Evolutionary conservation across 257 asterid genomes (phyloP).

Genomic region (Solanum medicagineum): DNA sequence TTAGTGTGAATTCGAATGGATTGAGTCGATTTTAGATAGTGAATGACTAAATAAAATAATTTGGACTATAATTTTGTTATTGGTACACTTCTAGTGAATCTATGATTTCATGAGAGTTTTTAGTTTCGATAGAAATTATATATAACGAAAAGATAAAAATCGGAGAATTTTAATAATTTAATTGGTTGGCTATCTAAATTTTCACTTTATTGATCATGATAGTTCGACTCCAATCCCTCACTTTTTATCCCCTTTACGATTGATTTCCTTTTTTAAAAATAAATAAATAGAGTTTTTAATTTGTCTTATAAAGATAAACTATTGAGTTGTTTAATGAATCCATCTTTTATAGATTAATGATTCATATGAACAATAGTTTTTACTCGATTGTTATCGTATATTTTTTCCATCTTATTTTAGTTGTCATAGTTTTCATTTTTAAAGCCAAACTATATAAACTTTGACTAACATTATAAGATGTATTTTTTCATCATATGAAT

Average conservation of each 20-base stretch:
- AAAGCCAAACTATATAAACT: too few relatives aligned
- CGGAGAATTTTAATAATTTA: rapidly evolving
- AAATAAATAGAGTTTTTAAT: neutral
- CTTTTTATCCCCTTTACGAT: neutral
- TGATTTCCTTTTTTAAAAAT: neutral
- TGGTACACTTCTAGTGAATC: neutral
- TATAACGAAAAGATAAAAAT: neutral
- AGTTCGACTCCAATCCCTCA: neutral
- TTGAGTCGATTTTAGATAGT: neutral
- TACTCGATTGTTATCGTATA: neutral
- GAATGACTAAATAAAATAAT: neutral
- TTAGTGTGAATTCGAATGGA: neutral
- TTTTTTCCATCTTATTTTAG: too few relatives aligned
- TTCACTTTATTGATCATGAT: too few relatives aligned
- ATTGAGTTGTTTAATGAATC: neutral
- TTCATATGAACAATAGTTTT: neutral
- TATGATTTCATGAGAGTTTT: neutral
- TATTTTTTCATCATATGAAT: too few relatives aligned
- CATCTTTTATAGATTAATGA: neutral
- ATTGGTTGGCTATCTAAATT: neutral
- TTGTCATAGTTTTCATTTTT: too few relatives aligned
- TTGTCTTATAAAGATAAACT: neutral
- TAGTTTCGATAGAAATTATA: neutral
- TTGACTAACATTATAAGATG: too few relatives aligned
- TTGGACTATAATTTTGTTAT: neutral